Base-by-base conservation (phyloP, 768 basidiomycete genomes). In the Gymnopilus dilepis region DNA sequence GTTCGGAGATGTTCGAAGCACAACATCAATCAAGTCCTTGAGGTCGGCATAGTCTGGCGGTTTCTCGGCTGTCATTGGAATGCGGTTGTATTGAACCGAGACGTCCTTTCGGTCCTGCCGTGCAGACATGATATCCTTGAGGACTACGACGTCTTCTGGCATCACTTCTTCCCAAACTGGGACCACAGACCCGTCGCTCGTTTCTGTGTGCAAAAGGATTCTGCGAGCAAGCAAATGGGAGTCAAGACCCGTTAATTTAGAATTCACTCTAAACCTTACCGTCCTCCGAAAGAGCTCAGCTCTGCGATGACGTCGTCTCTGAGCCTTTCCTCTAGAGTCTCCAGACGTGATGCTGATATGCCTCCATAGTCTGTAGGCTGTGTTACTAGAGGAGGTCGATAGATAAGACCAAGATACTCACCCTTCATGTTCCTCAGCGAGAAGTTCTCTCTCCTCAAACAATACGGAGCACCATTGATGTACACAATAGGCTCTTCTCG, bases 371-470 rank as follows among this genome's bases (percentile, higher is more conserved):
- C 95, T 92, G 43, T 13, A n/a, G 5, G 53, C 22, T 12, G 24
- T 19, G 31, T 3, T 56, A n/a, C 26, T n/a, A n/a, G n/a, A n/a
- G n/a, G n/a, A n/a, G n/a, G n/a, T n/a, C n/a, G n/a, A n/a, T n/a
- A n/a, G n/a, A 33, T 17, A 30, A 17, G 24, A 4, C 26, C 11
- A 8, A 17, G 1, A 34, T n/a, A 67, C 53, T 30, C 60, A 91
- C 88, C 92, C 82, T 96, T 97, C 89, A 99, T 94, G 70, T 99
- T 99, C 43, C 97, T 82, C 30, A 99, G 75, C 12, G 92, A 91
- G 67, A 91, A 93, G 3, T 87, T 84, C 69, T 97, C 94, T 60
- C 94, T 80, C 62, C 97, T 83, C 72, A 93, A 74, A 65, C 96
- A 98, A 74, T 95, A 98, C 0, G 95, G 94, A 17, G 88, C 85